Percentiles rank a stretch among this genome's conserved stretches.
Evolutionary conservation across 2,329 filamentous ascomycete species (phyloP).

Genomic region (Pseudocercospora macadamiae): DNA sequence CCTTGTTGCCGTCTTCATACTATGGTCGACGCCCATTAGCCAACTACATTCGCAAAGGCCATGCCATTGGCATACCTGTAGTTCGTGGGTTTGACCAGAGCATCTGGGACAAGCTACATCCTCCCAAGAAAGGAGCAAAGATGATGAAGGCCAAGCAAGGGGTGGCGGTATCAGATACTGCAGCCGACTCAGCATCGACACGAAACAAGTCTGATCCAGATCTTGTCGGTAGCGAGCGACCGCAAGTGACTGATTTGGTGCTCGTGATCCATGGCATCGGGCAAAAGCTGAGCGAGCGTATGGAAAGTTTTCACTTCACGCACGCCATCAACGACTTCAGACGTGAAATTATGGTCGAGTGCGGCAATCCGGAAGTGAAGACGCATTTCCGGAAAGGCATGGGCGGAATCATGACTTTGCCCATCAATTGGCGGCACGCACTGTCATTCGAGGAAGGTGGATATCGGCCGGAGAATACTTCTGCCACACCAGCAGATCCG

Average conservation of each 20-base stretch:
- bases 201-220: constrained; percentile 54
- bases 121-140: constrained; percentile 48
- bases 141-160: constrained; percentile 48
- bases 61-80: constrained; percentile 82
- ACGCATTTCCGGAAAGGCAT: constrained; percentile 74
- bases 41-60: constrained; percentile 78
- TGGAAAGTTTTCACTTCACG: constrained; percentile 96
- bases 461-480: constrained; percentile 55
- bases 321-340: constrained; percentile 92
- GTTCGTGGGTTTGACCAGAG: constrained; percentile 82
- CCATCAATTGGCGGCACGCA: constrained; percentile 90
- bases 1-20: constrained; percentile 79
- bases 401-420: constrained; percentile 90
- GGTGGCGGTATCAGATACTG: constrained; percentile 48
- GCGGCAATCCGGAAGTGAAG: constrained; percentile 74
- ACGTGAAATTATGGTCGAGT: constrained; percentile 80
- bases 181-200: constrained; percentile 33
- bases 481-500: constrained; percentile 39
- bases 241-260: constrained; percentile 81
- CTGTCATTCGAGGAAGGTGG: constrained; percentile 84
- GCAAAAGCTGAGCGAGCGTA: constrained; percentile 90
- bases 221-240: constrained; percentile 67
- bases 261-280: constrained; percentile 95
- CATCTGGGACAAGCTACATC: constrained; percentile 74
- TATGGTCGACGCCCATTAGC: constrained; percentile 79